Evolutionary conservation across 140 eudicot species (phyloP).

Genomic region (Cichorium intybus): DNA sequence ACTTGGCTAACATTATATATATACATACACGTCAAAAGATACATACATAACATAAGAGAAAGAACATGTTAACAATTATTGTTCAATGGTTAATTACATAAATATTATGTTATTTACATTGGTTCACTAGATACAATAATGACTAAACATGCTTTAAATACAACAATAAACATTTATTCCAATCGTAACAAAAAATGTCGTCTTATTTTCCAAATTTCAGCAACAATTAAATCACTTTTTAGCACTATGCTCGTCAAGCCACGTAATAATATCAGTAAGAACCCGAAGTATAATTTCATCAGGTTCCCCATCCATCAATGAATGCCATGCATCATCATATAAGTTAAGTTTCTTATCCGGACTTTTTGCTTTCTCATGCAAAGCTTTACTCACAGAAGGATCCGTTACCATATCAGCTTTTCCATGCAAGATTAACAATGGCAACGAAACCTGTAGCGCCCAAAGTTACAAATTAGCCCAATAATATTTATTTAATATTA

Average conservation of each 20-base stretch:
- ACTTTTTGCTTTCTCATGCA: slow-evolving; percentile 84
- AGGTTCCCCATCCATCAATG: slow-evolving; percentile 91
- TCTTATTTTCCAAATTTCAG: neutral
- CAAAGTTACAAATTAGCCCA: too few species aligned
- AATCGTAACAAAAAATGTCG: slow-evolving; percentile 10
- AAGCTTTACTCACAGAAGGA: slow-evolving; percentile 80
- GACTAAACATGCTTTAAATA: neutral
- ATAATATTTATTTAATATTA: neutral
- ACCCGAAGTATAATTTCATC: slow-evolving; percentile 64
- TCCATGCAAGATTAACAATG: slow-evolving; percentile 87
- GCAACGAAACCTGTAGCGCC: slow-evolving; percentile 72
- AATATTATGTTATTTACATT: too few species aligned
- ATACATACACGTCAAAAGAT: too few species aligned
- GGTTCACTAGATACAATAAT: too few species aligned
- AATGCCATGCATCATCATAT: slow-evolving; percentile 63
- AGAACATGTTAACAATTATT: too few species aligned
- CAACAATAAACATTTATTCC: neutral
- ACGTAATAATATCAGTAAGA: slow-evolving; percentile 60
- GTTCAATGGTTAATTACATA: too few species aligned
- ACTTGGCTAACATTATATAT: too few species aligned
- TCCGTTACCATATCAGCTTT: slow-evolving; percentile 86
- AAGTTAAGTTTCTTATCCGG: slow-evolving; percentile 78
- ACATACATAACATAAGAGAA: too few species aligned
- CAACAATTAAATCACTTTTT: slow-evolving; percentile 17
- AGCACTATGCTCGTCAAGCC: slow-evolving; percentile 68